Percentiles rank a stretch among this genome's conserved stretches.
phyloP scores from a whole-genome alignment of 1,139 yeast genomes.

The Suhomyces taliae region DNA sequence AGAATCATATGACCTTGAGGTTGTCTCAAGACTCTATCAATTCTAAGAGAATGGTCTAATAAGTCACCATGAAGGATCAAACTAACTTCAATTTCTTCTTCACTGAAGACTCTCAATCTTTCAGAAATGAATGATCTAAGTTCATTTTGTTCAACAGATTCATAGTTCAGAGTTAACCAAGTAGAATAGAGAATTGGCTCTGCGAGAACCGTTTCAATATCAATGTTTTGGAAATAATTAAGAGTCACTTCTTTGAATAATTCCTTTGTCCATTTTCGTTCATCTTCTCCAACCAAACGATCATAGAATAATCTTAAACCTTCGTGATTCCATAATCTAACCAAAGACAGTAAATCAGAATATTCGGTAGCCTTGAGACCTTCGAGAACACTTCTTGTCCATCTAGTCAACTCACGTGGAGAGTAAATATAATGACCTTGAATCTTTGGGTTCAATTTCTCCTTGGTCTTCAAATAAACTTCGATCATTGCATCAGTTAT shows the following conservation, averaged over 20 bases:
- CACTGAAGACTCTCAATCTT: slow-evolving; percentile 69
- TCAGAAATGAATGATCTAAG: slow-evolving; percentile 59
- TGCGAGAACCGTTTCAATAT: slow-evolving; percentile 33
- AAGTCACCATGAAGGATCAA: slow-evolving; percentile 70
- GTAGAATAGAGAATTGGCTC: slow-evolving; percentile 65
- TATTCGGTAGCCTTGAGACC: slow-evolving; percentile 46
- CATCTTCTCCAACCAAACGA: slow-evolving; percentile 53
- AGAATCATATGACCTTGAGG: slow-evolving; percentile 89
- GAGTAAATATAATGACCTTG: slow-evolving; percentile 73
- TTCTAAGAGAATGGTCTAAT: slow-evolving; percentile 71
- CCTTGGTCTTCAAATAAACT: slow-evolving; percentile 52
- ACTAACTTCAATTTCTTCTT: slow-evolving; percentile 66
- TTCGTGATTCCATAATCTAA: slow-evolving; percentile 81
- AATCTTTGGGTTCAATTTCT: slow-evolving; percentile 31
- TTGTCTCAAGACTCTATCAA: slow-evolving; percentile 81
- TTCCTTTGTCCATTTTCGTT: slow-evolving; percentile 52
- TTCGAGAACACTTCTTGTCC: slow-evolving; percentile 76
- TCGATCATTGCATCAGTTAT: slow-evolving; percentile 69
- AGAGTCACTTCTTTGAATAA: slow-evolving; percentile 40
- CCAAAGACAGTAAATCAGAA: slow-evolving; percentile 41
- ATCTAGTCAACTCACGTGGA: slow-evolving; percentile 89
- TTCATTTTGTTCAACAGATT: slow-evolving; percentile 52
- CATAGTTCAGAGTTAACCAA: slow-evolving; percentile 71
- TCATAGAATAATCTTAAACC: slow-evolving; percentile 77
- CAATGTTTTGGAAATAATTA: slow-evolving; percentile 49